Conservation (phyloP, 2,329 filamentous ascomycete species). For the Thelonectria blattea region DNA sequence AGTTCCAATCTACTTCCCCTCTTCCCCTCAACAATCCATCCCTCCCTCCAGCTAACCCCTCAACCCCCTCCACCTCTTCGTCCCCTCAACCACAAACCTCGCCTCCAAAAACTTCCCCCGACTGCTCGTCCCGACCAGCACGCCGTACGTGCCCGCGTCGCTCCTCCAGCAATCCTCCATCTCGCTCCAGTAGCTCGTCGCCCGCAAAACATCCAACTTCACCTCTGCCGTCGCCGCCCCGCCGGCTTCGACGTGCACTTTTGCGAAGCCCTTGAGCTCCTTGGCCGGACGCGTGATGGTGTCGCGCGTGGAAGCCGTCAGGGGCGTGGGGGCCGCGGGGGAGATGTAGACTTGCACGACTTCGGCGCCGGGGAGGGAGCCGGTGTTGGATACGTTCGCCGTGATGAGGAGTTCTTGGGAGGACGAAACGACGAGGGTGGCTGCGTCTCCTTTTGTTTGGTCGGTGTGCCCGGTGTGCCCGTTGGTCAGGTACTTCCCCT, state of each 20-base stretch:
- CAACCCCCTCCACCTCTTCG: constrained; percentile 25
- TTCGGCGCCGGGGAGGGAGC: constrained; percentile 34
- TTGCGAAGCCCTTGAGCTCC: constrained; percentile 53
- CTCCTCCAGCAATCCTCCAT: constrained; percentile 46
- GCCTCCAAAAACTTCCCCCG: constrained; percentile 30
- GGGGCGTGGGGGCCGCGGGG: constrained; percentile 17
- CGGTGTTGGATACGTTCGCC: constrained; percentile 54
- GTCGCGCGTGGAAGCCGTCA: constrained; percentile 25
- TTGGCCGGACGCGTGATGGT: constrained; percentile 45
- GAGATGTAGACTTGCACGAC: constrained; percentile 42
- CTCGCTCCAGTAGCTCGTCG: constrained; percentile 46
- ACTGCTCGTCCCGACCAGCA: constrained; percentile 43
- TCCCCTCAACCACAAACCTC: constrained; percentile 19
- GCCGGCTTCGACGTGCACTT: constrained; percentile 46
- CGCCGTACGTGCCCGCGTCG: constrained; percentile 45
- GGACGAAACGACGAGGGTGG: too few species aligned
- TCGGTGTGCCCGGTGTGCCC: neutral
- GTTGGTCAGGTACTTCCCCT: constrained; percentile 13
- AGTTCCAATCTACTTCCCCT: neutral
- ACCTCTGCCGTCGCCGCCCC: constrained; percentile 42
- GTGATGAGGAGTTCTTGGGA: constrained; percentile 9
- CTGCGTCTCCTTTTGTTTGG: neutral
- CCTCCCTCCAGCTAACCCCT: too few species aligned
- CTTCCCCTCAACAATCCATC: neutral
- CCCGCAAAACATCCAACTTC: constrained; percentile 36